Evolutionary conservation across 2,329 filamentous ascomycete genomes (phyloP).

Genomic region (Fusarium pseudonygamai): DNA sequence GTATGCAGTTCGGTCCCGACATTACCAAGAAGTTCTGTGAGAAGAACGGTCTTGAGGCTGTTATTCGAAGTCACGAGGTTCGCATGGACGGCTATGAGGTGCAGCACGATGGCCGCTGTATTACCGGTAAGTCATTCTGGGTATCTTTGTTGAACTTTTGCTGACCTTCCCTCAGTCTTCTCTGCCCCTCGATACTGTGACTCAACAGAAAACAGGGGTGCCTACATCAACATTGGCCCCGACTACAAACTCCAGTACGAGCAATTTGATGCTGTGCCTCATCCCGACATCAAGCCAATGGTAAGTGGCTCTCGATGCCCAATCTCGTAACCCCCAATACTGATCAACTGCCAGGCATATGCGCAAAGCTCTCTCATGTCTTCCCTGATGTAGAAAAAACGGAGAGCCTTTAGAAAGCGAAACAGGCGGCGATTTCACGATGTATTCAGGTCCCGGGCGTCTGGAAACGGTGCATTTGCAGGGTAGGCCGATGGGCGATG

Average conservation of each 20-base stretch:
- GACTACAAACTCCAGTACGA: conserved; percentile 92
- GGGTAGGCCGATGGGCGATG: conserved; percentile 38
- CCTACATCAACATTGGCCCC: conserved; percentile 95
- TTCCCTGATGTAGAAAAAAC: conserved; percentile 69
- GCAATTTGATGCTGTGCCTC: conserved; percentile 95
- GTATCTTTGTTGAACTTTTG: neutral
- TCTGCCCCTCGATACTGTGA: conserved; percentile 98
- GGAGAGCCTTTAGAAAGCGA: conserved; percentile 20
- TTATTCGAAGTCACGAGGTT: conserved; percentile 97
- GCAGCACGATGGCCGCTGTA: conserved; percentile 94
- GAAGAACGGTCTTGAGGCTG: conserved; percentile 90
- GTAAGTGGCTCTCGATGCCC: conserved; percentile 51
- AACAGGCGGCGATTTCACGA: conserved; percentile 25
- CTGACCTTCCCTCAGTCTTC: conserved; percentile 71
- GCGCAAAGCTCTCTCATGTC: conserved; percentile 84
- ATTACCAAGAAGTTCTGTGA: conserved; percentile 97
- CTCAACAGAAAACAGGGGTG: conserved; percentile 96
- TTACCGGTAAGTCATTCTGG: conserved; percentile 72
- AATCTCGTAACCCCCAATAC: neutral
- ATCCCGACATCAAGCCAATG: conserved; percentile 96
- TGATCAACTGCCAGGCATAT: conserved; percentile 70
- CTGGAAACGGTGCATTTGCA: conserved; percentile 43
- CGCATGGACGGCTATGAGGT: conserved; percentile 99
- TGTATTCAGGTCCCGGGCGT: conserved; percentile 39
- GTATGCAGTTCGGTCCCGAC: conserved; percentile 95